Base-by-base conservation (phyloP, 2,329 filamentous ascomycete species). In the Talaromyces sp. region DNA sequence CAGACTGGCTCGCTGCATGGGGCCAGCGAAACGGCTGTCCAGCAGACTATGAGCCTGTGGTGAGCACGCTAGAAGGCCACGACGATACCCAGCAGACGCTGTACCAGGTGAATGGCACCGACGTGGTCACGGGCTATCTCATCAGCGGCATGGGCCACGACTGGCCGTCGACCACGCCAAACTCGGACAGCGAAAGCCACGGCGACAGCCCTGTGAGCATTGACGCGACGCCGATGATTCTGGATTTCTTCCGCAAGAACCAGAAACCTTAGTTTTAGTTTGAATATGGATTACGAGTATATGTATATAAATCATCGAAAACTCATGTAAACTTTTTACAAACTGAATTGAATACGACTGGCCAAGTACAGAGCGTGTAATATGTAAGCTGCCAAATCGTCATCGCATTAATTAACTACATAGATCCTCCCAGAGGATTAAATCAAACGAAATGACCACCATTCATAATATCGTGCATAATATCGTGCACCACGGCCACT, bases 1-100 rank as follows among this genome's bases (percentile, higher is more conserved):
- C 74, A 21, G 69, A 75, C 38, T 64, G 82, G 80, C 80, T 73
- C 71, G 64, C 57, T 50, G 26, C 27, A 49, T 58, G 32, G 67
- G 68, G 69, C 63, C 80, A 21, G 7, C 17, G 19, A 13, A 27
- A 46, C 2, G 17, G 27, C 1, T 56, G n/a, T 24, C 43, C 21
- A 46, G 10, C 43, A 24, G 43, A 46, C 21, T 24, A 24, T 17
- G 5, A 46, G 9, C 43, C 43, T 5, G 11, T 11, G 10, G 43
- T 46, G 8, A 46, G 19, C 43, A 46, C 21, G n/a, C 43, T 46
- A 10, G n/a, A 19, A 10, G 43, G 43, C 43, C 43, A 46, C 43
- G 21, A 46, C 43, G 43, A 46, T 8, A 46, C 43, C 4, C 43
- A 46, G 19, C 43, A 46, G 21, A 46, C 43, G 1, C 9, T 19